Conservation (phyloP, 225 moss, liverwort and hornwort species). For the Pleurozium schreberi region DNA sequence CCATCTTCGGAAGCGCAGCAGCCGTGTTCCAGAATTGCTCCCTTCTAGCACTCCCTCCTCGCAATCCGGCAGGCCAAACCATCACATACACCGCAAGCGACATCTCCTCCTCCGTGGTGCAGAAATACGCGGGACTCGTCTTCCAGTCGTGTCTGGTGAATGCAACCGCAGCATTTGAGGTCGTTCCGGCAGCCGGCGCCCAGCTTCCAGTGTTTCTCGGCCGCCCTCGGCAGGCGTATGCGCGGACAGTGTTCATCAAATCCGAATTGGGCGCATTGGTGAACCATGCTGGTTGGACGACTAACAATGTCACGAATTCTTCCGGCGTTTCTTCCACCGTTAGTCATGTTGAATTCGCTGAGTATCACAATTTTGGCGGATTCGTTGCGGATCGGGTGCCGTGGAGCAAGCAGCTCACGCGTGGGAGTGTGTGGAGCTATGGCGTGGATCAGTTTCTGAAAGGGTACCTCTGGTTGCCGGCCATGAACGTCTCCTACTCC, state of each 20-base stretch:
- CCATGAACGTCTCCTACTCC: not conserved
- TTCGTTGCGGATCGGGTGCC: no score
- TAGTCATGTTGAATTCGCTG: slow-evolving; percentile 16
- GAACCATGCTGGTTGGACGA: not conserved
- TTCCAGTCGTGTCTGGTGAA: slow-evolving; percentile 5
- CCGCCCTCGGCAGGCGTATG: slow-evolving; percentile 3
- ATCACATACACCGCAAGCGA: slow-evolving; percentile 20
- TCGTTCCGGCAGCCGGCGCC: not conserved
- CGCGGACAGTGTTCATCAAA: slow-evolving; percentile 11
- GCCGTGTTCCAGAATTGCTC: slow-evolving; percentile 22
- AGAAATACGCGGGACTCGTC: slow-evolving; percentile 3
- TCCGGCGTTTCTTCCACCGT: not conserved
- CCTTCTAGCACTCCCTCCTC: not conserved
- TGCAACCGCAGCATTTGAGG: not conserved
- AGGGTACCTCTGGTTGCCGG: slow-evolving; percentile 22
- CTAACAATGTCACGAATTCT: not conserved
- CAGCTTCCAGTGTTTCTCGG: not conserved
- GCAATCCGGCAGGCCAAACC: not conserved
- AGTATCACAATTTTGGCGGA: slow-evolving; percentile 25
- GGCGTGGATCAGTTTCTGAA: slow-evolving; percentile 6
- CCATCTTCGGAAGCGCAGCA: slow-evolving; percentile 27
- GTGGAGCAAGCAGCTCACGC: slow-evolving; percentile 26
- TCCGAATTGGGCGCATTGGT: not conserved
- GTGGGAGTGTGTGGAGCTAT: not conserved
- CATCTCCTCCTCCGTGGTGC: slow-evolving; percentile 8